phyloP scores from a whole-genome alignment of 2,329 filamentous ascomycete species.

The Ophiostoma tasmaniense region DNA sequence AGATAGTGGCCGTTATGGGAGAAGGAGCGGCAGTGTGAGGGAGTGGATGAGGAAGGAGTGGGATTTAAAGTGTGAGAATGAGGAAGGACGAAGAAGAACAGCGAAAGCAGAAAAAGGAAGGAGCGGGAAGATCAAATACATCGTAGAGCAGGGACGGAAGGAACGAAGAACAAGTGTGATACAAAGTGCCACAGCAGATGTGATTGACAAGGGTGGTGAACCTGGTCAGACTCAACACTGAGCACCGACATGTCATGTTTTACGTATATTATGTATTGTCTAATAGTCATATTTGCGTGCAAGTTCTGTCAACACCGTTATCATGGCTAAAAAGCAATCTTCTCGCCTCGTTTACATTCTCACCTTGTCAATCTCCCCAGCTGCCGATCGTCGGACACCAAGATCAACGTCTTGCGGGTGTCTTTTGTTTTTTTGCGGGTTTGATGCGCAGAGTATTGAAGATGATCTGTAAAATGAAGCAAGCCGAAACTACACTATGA shows the following conservation, averaged over 20 bases:
- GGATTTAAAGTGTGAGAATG: background rate
- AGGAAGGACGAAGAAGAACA: background rate
- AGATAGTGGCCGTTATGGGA: background rate
- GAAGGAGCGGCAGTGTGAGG: too few relatives aligned
- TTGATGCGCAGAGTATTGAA: background rate
- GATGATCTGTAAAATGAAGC: background rate
- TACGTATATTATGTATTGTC: background rate
- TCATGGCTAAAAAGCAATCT: background rate
- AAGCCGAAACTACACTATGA: background rate
- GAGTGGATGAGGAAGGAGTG: background rate
- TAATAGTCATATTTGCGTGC: background rate
- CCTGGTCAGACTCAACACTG: background rate
- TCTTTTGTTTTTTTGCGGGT: background rate
- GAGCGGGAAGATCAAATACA: background rate
- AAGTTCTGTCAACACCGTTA: background rate
- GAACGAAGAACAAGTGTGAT: background rate
- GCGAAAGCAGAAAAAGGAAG: background rate
- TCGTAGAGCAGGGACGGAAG: background rate
- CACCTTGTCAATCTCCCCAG: background rate
- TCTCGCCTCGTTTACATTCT: background rate
- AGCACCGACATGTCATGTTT: background rate
- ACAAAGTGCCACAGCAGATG: conserved; percentile 2
- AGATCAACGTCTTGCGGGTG: background rate
- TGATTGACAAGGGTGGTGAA: background rate
- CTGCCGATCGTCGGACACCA: background rate